phyloP scores from a whole-genome alignment of 1,284 basidiomycete genomes.

The Puccinia triticina region DNA sequence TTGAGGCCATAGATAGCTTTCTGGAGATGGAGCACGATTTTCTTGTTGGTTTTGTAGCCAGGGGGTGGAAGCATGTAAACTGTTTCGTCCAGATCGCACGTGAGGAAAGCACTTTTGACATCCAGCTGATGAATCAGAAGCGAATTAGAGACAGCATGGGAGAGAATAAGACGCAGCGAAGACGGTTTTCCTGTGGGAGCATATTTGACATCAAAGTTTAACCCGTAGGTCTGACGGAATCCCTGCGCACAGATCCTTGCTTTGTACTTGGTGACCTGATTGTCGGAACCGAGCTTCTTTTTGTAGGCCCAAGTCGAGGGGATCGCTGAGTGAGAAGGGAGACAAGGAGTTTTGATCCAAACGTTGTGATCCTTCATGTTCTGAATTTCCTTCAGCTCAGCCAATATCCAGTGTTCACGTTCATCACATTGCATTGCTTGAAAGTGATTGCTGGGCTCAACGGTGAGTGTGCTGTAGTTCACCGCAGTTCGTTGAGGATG shows the following conservation, averaged over 20 bases:
- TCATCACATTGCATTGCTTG: background rate
- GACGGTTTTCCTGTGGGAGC: constrained; percentile 6
- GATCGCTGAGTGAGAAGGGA: background rate
- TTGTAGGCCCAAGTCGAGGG: background rate
- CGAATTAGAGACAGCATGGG: background rate
- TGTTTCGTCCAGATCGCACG: background rate
- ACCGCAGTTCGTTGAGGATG: background rate
- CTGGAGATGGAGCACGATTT: background rate
- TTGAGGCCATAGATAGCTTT: too few species aligned
- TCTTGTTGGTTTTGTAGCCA: background rate
- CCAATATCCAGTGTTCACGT: background rate
- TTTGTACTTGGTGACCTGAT: constrained; percentile 14
- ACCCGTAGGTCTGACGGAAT: constrained; percentile 12
- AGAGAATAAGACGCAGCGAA: background rate
- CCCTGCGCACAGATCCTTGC: constrained; percentile 24
- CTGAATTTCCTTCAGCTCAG: background rate
- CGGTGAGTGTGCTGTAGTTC: background rate
- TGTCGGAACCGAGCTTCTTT: background rate
- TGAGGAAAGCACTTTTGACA: constrained; percentile 20
- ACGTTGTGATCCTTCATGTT: constrained; percentile 2
- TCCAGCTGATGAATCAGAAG: constrained; percentile 16
- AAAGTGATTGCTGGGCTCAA: background rate
- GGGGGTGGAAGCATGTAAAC: constrained; percentile 1
- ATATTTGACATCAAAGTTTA: background rate
- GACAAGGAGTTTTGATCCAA: background rate